Evolutionary conservation across 352 stramenopile species (phyloP).

Genomic region (Pythium myriotylum): DNA sequence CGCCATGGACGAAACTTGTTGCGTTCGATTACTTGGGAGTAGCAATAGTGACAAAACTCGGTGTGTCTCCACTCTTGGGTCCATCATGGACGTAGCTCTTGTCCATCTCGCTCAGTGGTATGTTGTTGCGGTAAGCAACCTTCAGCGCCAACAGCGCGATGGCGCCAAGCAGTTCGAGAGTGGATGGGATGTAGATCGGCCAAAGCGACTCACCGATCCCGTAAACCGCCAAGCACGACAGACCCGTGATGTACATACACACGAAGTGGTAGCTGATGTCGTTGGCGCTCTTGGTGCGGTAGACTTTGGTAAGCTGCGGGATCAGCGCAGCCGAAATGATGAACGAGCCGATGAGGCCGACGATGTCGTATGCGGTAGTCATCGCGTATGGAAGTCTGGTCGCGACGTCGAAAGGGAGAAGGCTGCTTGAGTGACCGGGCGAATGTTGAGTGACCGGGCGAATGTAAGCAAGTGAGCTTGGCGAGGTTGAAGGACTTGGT

Average conservation of each 20-base stretch:
- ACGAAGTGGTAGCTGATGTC: slow-evolving; percentile 61
- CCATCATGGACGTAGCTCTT: not conserved
- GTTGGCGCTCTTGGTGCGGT: slow-evolving; percentile 57
- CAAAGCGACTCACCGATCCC: slow-evolving; percentile 49
- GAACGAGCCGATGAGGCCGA: slow-evolving; percentile 63
- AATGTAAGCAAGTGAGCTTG: too few relatives aligned
- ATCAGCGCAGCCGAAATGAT: slow-evolving; percentile 56
- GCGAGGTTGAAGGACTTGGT: too few relatives aligned
- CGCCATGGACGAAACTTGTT: too few relatives aligned
- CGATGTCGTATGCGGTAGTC: slow-evolving; percentile 39
- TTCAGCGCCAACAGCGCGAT: slow-evolving; percentile 47
- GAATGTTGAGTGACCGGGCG: too few relatives aligned
- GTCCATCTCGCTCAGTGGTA: not conserved
- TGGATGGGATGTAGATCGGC: slow-evolving; percentile 53
- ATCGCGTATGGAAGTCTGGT: slow-evolving; percentile 2
- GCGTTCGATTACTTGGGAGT: too few relatives aligned
- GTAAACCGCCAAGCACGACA: slow-evolving; percentile 41
- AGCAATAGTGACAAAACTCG: not conserved
- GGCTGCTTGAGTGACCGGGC: not conserved
- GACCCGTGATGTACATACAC: slow-evolving; percentile 43
- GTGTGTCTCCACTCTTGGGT: not conserved
- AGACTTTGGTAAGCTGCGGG: slow-evolving; percentile 59
- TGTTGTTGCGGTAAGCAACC: slow-evolving; percentile 30
- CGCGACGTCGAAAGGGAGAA: not conserved
- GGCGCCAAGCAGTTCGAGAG: slow-evolving; percentile 42